phyloP scores from a whole-genome alignment of 2,329 filamentous ascomycete species.

The Peltaster fructicola region DNA sequence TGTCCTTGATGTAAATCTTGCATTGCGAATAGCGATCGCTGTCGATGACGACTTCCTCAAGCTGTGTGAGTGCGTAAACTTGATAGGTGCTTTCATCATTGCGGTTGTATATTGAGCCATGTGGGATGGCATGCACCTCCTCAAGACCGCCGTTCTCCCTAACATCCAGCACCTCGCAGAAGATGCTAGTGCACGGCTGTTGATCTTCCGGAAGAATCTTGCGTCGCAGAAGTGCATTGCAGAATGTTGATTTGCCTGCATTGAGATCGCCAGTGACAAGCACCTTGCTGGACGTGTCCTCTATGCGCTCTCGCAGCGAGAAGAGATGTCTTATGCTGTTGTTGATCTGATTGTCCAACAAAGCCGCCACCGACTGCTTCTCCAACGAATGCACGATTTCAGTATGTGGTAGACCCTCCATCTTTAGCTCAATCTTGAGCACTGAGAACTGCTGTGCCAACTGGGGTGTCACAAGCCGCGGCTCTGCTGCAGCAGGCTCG shows the following conservation, averaged over 20 bases:
- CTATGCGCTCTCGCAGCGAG: constrained; percentile 77
- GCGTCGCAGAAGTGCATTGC: constrained; percentile 82
- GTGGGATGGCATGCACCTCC: constrained; percentile 89
- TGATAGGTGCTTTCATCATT: constrained; percentile 91
- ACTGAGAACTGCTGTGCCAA: constrained; percentile 93
- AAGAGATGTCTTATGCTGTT: constrained; percentile 84
- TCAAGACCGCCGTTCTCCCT: constrained; percentile 81
- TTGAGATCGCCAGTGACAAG: constrained; percentile 91
- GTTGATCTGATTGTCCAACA: constrained; percentile 85
- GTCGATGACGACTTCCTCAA: constrained; percentile 81
- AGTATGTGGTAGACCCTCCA: constrained; percentile 68
- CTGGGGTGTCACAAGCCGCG: constrained; percentile 74
- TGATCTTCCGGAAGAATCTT: constrained; percentile 94
- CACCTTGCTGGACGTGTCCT: constrained; percentile 94
- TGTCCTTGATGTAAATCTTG: constrained; percentile 91
- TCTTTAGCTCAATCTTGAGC: constrained; percentile 81
- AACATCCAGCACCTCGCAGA: constrained; percentile 89
- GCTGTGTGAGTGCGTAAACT: constrained; percentile 56
- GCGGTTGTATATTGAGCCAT: constrained; percentile 60
- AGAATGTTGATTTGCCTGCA: constrained; percentile 96
- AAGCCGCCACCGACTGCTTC: constrained; percentile 72
- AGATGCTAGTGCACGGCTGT: constrained; percentile 94
- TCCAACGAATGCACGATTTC: constrained; percentile 90
- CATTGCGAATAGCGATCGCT: constrained; percentile 81
- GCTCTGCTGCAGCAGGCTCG: constrained; percentile 45